Percentiles rank a stretch among this genome's conserved stretches.
Conservation (phyloP, 768 basidiomycete genomes). For the Pisolithus tinctorius region DNA sequence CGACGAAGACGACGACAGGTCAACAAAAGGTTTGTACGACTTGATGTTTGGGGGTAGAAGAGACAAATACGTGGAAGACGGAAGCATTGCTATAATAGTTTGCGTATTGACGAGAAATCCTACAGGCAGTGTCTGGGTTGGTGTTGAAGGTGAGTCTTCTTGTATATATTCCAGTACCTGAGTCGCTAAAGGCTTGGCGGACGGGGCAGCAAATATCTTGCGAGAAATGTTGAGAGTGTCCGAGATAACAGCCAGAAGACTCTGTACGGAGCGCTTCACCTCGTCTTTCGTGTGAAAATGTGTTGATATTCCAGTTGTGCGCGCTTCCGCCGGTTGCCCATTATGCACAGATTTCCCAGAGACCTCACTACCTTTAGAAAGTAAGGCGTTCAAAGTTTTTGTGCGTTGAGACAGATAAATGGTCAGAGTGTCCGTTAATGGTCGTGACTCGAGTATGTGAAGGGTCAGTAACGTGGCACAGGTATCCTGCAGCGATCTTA, state of each 20-base stretch:
- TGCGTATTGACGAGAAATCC: constrained; percentile 63
- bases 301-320: constrained; percentile 1
- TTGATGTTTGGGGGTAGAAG: constrained; percentile 66
- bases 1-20: constrained; percentile 54
- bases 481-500: constrained; percentile 42
- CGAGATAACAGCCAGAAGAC: constrained; percentile 48
- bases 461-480: constrained; percentile 78
- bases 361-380: constrained; percentile 29
- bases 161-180: constrained; percentile 59
- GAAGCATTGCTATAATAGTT: constrained; percentile 59
- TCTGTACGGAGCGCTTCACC: constrained; percentile 47
- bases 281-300: constrained; percentile 33
- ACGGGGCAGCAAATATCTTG: constrained; percentile 44
- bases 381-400: constrained; percentile 44
- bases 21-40: constrained; percentile 82
- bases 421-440: constrained; percentile 64
- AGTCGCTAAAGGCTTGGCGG: constrained; percentile 42
- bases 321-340: constrained; percentile 26
- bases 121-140: constrained; percentile 30
- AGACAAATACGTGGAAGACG: constrained; percentile 78
- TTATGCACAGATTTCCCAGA: constrained; percentile 24
- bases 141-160: constrained; percentile 32
- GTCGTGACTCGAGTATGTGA: constrained; percentile 83
- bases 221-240: constrained; percentile 54
- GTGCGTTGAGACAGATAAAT: constrained; percentile 68